Base-by-base conservation (phyloP, 208 protist species). In the Leptomonas pyrrhocoris region DNA sequence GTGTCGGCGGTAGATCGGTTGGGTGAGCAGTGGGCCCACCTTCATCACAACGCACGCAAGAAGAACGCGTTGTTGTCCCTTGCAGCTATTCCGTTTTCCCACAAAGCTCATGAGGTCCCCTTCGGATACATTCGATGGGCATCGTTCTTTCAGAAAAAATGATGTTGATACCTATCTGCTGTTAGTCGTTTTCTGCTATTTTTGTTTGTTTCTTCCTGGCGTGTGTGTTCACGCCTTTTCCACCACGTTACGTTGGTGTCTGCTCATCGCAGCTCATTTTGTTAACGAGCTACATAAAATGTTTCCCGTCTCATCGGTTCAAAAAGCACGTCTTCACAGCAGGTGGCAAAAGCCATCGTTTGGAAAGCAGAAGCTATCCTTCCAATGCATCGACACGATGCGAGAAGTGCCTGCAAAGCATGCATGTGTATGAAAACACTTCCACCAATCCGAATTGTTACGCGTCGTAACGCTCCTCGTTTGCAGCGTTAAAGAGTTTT, bases 41-140 rank as follows among this genome's bases (percentile, higher is more conserved):
- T 56, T 2, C 68, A 74, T 43, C 30, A 28, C 27, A 56, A 49
- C 13, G 7, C 25, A 13, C 6, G n/a, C n/a, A 1, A n/a, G 5
- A 27, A 28, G 23, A 48, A 40, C n/a, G 43, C 18, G 2, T 21
- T 51, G 45, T 4, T 30, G 1, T 3, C 50, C 2, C 45, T 12
- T 0, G 30, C n/a, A 8, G n/a, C 45, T 19, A 5, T 7, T 31
- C 12, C 13, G 18, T 21, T 11, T 23, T 3, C 19, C 4, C 61
- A 4, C 13, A 19, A n/a, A 12, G 18, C 18, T 9, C 18, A n/a
- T 0, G 19, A 11, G 15, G 9, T 40, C 8, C 40, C 54, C 1
- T 36, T 57, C 28, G 55, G 54, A 11, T 25, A 34, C 54, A 59
- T 69, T 23, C 57, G 42, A 2, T 76, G 61, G 71, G 16, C 36